These are phyloP conservation scores for barrel medic (Medicago truncatula) DNA, from an alignment of 306 rosid genomes.

Conservation along the genomic window MtrunA17r5.0-ANR NC_053049.1:4535501-4536000, in stretches of 20 bases:
- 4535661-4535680: constrained; percentile 34
- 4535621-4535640: constrained; percentile 94
- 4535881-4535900: too few species aligned
- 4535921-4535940: background rate
- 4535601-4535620: constrained; percentile 95
- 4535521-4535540: too few species aligned
- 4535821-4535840: background rate
- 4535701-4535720: background rate
- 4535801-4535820: constrained; percentile 87
- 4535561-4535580: constrained; percentile 68
- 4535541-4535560: constrained; percentile 28
- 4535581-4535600: constrained; percentile 91
- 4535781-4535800: constrained; percentile 79
- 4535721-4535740: background rate
- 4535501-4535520: too few species aligned
- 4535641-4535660: constrained; percentile 67
- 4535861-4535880: too few species aligned
- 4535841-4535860: background rate
- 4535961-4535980: constrained; percentile 38
- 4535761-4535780: constrained; percentile 95
- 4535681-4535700: constrained; percentile 32
- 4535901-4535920: constrained; percentile 14
- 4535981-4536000: background rate
- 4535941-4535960: constrained; percentile 3
- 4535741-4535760: constrained; percentile 70